phyloP scores from a whole-genome alignment of 2,329 filamentous ascomycete genomes.

The Fusarium liriodendri region DNA sequence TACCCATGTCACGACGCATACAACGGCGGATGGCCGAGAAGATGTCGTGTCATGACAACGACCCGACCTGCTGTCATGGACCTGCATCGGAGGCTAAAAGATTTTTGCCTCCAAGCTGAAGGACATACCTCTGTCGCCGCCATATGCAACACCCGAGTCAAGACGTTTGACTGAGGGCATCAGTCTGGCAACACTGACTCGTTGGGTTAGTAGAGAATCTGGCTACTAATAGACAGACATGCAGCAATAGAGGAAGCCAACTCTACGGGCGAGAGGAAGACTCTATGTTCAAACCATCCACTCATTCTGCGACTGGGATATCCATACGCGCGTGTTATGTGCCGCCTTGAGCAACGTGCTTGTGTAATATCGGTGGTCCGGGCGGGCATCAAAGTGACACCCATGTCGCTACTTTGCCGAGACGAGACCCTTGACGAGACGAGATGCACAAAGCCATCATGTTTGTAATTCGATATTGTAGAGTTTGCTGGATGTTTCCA shows the following conservation, averaged over 20 bases:
- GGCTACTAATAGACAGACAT: not conserved
- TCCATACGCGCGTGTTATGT: not conserved
- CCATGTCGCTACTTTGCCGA: conserved; percentile 8
- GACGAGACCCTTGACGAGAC: conserved; percentile 2
- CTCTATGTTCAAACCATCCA: not conserved
- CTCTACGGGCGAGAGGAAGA: conserved; percentile 16
- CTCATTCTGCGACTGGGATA: not conserved
- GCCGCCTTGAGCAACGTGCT: not conserved
- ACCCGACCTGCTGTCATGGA: not conserved
- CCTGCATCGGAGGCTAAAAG: not conserved
- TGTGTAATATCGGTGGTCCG: not conserved
- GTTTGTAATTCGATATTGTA: conserved; percentile 20
- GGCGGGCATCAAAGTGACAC: not conserved
- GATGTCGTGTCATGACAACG: not conserved
- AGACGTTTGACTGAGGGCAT: not conserved
- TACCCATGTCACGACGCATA: not conserved
- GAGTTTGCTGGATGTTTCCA: conserved; percentile 3
- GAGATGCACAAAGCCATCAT: conserved; percentile 3
- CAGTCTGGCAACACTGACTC: conserved; percentile 3
- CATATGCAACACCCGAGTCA: not conserved
- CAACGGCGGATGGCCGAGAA: not conserved
- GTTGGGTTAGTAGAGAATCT: not conserved
- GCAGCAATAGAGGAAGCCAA: not conserved
- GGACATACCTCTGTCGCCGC: not conserved
- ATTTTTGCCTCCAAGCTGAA: not conserved